These are phyloP conservation scores for Thermomucor indicae-seudaticae DNA, from an alignment of 371 early-diverging fungal genomes.

Conservation along the genomic window DNA sequence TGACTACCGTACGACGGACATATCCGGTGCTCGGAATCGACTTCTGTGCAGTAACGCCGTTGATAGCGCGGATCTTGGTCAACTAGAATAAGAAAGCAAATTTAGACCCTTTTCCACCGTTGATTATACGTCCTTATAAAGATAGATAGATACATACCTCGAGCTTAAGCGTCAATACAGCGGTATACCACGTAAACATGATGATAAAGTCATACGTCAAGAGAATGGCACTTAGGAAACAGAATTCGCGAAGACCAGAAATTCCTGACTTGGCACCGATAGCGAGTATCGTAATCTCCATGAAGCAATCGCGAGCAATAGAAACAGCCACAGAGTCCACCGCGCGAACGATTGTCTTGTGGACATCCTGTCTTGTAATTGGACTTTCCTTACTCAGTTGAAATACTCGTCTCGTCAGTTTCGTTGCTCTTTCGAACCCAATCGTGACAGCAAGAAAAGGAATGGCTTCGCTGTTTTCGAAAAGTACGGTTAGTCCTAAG, in stretches of 20 bases:
- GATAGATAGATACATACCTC: conserved; percentile 49
- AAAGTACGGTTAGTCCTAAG: conserved; percentile 3
- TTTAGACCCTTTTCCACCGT: too few relatives aligned
- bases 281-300: conserved; percentile 78
- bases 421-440: conserved; percentile 87
- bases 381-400: conserved; percentile 28
- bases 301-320: conserved; percentile 73
- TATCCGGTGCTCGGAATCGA: conserved; percentile 28
- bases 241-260: conserved; percentile 77
- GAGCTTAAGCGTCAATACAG: conserved; percentile 84
- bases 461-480: conserved; percentile 67
- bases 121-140: background rate
- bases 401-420: conserved; percentile 78
- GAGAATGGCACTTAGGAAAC: conserved; percentile 76
- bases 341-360: conserved; percentile 65
- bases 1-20: conserved; percentile 41
- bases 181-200: conserved; percentile 84
- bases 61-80: conserved; percentile 19
- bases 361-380: conserved; percentile 45
- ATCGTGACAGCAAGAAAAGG: conserved; percentile 92
- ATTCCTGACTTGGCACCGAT: conserved; percentile 79
- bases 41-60: conserved; percentile 3
- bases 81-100: conserved; percentile 7
- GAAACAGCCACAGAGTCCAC: conserved; percentile 64
- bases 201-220: conserved; percentile 79